Percentiles rank a stretch among this genome's conserved stretches.
These are phyloP conservation scores for Candida easanensis DNA, from an alignment of 805 yeast genomes.

Conservation along the genomic window DNA sequence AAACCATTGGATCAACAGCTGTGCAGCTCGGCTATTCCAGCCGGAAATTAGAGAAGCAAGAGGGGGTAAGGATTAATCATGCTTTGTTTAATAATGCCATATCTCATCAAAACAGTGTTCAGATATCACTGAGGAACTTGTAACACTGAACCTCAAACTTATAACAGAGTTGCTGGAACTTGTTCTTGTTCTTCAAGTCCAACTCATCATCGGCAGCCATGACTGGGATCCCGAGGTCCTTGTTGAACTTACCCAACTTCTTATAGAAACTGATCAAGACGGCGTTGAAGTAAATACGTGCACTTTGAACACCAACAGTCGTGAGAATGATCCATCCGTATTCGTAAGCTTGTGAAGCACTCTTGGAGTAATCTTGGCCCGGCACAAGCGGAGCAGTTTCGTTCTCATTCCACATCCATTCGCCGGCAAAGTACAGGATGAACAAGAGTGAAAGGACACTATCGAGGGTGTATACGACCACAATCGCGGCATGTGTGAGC, in stretches of 20 bases:
- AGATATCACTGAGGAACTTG: constrained; percentile 18
- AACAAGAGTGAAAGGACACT: constrained; percentile 64
- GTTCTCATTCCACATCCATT: constrained; percentile 67
- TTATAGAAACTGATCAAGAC: constrained; percentile 59
- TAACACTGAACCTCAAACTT: constrained; percentile 31
- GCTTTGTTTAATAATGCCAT: too few relatives aligned
- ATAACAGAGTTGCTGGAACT: constrained; percentile 29
- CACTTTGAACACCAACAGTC: constrained; percentile 43
- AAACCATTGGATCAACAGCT: too few relatives aligned
- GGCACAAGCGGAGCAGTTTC: constrained; percentile 22
- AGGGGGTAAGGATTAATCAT: too few relatives aligned
- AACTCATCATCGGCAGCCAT: constrained; percentile 33
- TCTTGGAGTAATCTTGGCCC: constrained; percentile 33
- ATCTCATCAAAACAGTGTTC: too few relatives aligned
- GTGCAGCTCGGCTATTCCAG: too few relatives aligned
- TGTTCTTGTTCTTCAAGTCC: constrained; percentile 32
- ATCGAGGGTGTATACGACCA: constrained; percentile 63
- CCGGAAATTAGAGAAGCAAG: too few relatives aligned
- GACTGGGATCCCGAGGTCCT: constrained; percentile 34
- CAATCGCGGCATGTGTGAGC: constrained; percentile 58
- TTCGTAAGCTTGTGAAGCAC: constrained; percentile 61
- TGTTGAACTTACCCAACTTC: constrained; percentile 48
- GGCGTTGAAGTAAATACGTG: constrained; percentile 59
- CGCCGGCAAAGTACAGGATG: constrained; percentile 67
- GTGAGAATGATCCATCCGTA: constrained; percentile 53